Evolutionary conservation across 192 early-diverging fungal genomes (phyloP), one percentile per base, ranked within the genome.

Genomic region (Piromyces sp.): DNA sequence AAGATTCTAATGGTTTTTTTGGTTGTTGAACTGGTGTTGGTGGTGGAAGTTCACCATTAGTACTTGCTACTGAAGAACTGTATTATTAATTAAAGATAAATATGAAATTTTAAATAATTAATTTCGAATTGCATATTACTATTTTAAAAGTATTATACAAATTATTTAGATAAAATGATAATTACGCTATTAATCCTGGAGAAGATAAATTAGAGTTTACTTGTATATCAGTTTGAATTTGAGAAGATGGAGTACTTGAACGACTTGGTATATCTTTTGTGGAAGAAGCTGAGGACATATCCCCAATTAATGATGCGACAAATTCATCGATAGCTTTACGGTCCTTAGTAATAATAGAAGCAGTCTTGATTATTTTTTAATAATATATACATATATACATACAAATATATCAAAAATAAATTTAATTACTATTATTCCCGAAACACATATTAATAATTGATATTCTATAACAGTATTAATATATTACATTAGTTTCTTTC

Each of bases 281-380:
- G 14, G 83, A 81, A 17, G 89, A 83, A 42, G 83, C 87, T 19
- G 84, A 42, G 17, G 86, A 81, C 37, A 88, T 86, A 51, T 94
- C 93, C 28, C 95, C 95, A 14, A 97, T 90, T 36, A 97, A 88
- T 29, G 93, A 92, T 30, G 91, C 89, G 14, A 98, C 95, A 19
- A 98, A 87, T 29, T 95, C 94, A 83, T 98, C 95, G 51, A 97
- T 91, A 40, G 94, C 93, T 80, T 88, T 91, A 83, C 90, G 86
- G 38, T 89, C 87, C 42, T 42, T 84, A 19, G 82, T 84, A 80
- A 83, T 81, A 84, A 82, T 79, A 78, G 16, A 30, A 29, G 80
- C 29, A 1, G 51, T 33, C 36, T 29, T 80, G 19, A n/a, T 36
- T 37, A n/a, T 30, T 5, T 80, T 6, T 33, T 33, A 6, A 33